These are phyloP conservation scores for Phytophthora macrochlamydospora DNA, from an alignment of 352 stramenopile genomes.

Conservation along the genomic window DNA sequence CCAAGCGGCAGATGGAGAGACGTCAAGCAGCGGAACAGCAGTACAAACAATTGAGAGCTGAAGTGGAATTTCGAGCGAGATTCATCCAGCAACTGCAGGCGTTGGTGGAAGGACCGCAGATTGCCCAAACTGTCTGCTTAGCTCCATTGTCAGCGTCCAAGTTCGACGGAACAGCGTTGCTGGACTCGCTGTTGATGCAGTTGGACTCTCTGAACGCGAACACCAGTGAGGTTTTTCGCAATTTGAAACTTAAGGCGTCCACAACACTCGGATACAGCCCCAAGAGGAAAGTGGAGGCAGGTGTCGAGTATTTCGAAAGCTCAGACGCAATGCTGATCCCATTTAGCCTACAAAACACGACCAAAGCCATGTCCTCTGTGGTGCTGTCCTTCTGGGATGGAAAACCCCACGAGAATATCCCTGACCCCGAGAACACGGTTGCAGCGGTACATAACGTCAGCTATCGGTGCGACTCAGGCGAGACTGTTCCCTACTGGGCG, in stretches of 20 bases:
- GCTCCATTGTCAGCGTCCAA: too few relatives aligned
- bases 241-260: not conserved
- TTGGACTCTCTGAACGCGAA: not conserved
- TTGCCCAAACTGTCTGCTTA: too few relatives aligned
- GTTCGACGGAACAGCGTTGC: too few relatives aligned
- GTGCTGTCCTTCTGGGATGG: not conserved
- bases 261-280: not conserved
- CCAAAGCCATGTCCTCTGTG: not conserved
- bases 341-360: not conserved
- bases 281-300: not conserved
- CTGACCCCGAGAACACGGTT: not conserved
- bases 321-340: not conserved
- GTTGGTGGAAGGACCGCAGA: not conserved
- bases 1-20: slow-evolving; percentile 20
- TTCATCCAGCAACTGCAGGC: slow-evolving; percentile 4
- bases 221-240: not conserved
- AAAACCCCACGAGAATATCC: not conserved
- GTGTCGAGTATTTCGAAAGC: not conserved
- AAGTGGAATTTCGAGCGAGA: slow-evolving; percentile 6
- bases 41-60: slow-evolving; percentile 6
- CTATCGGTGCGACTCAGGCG: too few relatives aligned
- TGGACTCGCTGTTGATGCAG: too few relatives aligned
- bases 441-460: not conserved
- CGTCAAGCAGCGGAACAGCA: slow-evolving; percentile 10
- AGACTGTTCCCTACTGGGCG: too few relatives aligned